Evolutionary conservation across 805 yeast species (phyloP).

Genomic region (Candida sanyiensis): DNA sequence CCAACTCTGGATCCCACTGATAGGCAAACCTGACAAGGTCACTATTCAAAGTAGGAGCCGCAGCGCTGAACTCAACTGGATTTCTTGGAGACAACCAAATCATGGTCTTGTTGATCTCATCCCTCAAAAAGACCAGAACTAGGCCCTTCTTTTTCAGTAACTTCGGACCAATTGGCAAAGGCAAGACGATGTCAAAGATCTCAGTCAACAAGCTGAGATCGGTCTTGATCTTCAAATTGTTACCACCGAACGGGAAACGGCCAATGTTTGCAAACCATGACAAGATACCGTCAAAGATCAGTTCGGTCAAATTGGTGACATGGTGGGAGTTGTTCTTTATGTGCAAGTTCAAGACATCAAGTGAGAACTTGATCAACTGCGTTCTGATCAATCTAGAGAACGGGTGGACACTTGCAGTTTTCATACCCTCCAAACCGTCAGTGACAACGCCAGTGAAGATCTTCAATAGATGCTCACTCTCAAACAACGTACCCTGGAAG

Average conservation of each 20-base stretch:
- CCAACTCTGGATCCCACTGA: conserved; percentile 61
- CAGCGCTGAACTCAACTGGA: conserved; percentile 26
- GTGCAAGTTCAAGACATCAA: conserved; percentile 58
- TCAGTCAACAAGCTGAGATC: conserved; percentile 58
- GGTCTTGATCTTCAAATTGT: conserved; percentile 61
- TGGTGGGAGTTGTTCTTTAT: conserved; percentile 42
- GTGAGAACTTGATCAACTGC: conserved; percentile 63
- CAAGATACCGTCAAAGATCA: conserved; percentile 60
- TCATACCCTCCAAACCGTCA: conserved; percentile 46
- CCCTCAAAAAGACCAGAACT: conserved; percentile 58
- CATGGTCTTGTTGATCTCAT: conserved; percentile 65
- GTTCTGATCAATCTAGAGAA: conserved; percentile 70
- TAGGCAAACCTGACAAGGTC: conserved; percentile 52
- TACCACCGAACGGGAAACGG: conserved; percentile 81
- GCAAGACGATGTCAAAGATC: conserved; percentile 29
- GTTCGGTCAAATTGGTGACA: conserved; percentile 34
- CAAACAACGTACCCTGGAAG: conserved; percentile 72
- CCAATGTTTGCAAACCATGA: conserved; percentile 69
- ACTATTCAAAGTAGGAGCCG: conserved; percentile 31
- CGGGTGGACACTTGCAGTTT: conserved; percentile 73
- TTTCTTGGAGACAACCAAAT: conserved; percentile 62
- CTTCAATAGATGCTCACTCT: conserved; percentile 63
- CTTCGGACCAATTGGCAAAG: conserved; percentile 17
- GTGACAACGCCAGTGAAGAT: conserved; percentile 58
- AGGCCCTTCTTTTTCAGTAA: conserved; percentile 46